Evolutionary conservation across 2,329 filamentous ascomycete species (phyloP).

Genomic region (Hyphodiscus sp.): DNA sequence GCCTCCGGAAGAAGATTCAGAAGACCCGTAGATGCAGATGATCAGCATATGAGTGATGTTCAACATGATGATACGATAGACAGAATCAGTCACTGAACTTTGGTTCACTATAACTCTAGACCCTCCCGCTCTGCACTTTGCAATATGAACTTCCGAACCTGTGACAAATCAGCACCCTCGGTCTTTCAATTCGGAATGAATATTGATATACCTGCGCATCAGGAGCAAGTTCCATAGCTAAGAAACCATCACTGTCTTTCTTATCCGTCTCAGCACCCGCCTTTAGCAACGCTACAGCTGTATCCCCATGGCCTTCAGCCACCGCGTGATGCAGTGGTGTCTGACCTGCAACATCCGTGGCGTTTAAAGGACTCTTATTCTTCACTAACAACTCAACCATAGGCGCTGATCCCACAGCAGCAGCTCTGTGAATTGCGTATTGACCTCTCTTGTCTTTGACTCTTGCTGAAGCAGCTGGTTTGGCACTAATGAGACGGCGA

Average conservation of each 20-base stretch:
- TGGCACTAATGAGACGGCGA: constrained; percentile 65
- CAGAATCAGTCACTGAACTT: not conserved
- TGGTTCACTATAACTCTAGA: constrained; percentile 48
- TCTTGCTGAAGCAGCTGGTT: constrained; percentile 65
- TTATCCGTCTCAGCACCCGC: constrained; percentile 78
- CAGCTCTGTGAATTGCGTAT: constrained; percentile 83
- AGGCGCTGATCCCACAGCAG: constrained; percentile 81
- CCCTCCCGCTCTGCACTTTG: constrained; percentile 78
- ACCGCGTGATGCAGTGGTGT: constrained; percentile 87
- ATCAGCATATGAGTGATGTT: not conserved
- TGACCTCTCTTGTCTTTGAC: constrained; percentile 84
- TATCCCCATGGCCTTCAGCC: constrained; percentile 71
- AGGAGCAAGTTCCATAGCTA: constrained; percentile 77
- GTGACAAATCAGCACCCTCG: constrained; percentile 5
- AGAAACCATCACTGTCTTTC: constrained; percentile 61
- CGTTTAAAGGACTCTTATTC: constrained; percentile 73
- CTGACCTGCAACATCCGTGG: constrained; percentile 73
- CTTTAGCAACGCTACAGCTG: constrained; percentile 75
- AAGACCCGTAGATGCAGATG: constrained; percentile 1
- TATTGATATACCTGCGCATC: constrained; percentile 65
- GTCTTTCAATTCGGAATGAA: not conserved
- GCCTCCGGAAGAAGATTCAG: constrained; percentile 33
- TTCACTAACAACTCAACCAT: constrained; percentile 76
- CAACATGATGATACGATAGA: constrained; percentile 4
- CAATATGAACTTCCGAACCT: constrained; percentile 72